Conservation (phyloP, 768 basidiomycete genomes). For the Termitomyces sp. region DNA sequence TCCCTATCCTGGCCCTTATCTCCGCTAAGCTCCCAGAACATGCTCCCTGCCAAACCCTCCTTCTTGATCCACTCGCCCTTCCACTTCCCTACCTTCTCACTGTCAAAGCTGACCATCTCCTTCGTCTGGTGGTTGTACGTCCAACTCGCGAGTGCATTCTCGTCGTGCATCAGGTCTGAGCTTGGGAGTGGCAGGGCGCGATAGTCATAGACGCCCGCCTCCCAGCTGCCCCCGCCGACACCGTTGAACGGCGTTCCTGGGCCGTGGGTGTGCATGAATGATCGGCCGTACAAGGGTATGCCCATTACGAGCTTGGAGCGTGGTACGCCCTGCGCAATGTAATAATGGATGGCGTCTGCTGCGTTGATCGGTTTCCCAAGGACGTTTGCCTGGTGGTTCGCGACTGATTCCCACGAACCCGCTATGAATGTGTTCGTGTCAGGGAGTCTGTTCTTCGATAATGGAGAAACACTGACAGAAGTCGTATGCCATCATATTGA, state of each 20-base stretch:
- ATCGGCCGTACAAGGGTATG: slow-evolving; percentile 90
- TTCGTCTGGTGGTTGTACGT: slow-evolving; percentile 66
- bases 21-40: slow-evolving; percentile 93
- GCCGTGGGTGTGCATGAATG: slow-evolving; percentile 81
- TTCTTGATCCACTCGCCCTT: slow-evolving; percentile 80
- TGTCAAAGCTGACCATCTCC: slow-evolving; percentile 85
- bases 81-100: slow-evolving; percentile 56
- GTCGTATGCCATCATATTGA: slow-evolving; percentile 97
- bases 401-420: slow-evolving; percentile 68
- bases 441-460: neutral
- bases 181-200: slow-evolving; percentile 80
- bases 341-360: slow-evolving; percentile 64
- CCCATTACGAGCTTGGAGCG: slow-evolving; percentile 84
- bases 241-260: slow-evolving; percentile 79
- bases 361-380: slow-evolving; percentile 63
- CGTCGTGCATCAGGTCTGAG: slow-evolving; percentile 60
- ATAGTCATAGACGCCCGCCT: slow-evolving; percentile 89
- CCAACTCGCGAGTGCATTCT: slow-evolving; percentile 72
- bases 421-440: slow-evolving; percentile 30
- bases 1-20: slow-evolving; percentile 70
- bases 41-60: slow-evolving; percentile 80
- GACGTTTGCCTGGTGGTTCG: slow-evolving; percentile 85
- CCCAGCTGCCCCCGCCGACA: slow-evolving; percentile 87
- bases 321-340: slow-evolving; percentile 62
- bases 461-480: slow-evolving; percentile 45